phyloP scores from a whole-genome alignment of 495 filamentous ascomycete species.

The Penicillium taxi region DNA sequence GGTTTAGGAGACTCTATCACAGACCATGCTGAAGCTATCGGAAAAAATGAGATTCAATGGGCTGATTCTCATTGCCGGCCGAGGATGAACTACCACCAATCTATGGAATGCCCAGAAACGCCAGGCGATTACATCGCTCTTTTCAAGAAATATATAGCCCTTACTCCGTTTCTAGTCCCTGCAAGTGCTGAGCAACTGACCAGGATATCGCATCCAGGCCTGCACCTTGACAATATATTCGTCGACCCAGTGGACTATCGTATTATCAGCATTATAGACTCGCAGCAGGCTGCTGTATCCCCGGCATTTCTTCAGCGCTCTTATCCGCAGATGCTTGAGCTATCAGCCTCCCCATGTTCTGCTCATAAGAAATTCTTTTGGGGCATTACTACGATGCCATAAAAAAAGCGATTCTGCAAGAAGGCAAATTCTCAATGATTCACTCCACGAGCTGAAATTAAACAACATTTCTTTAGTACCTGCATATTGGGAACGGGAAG shows the following conservation, averaged over 20 bases:
- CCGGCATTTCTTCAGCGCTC: constrained; percentile 14
- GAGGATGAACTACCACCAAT: constrained; percentile 23
- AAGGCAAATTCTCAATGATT: not conserved
- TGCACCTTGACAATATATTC: constrained; percentile 30
- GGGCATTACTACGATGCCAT: not conserved
- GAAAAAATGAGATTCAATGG: constrained; percentile 28
- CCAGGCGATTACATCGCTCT: constrained; percentile 13
- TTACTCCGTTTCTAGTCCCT: constrained; percentile 10
- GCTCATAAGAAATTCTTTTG: constrained; percentile 2
- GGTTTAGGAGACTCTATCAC: constrained; percentile 16
- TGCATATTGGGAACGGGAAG: constrained; percentile 7
- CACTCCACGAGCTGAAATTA: constrained; percentile 1
- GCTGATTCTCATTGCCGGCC: constrained; percentile 14
- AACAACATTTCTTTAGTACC: constrained; percentile 7
- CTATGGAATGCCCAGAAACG: constrained; percentile 7
- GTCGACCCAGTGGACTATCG: constrained; percentile 21
- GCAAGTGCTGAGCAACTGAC: constrained; percentile 3
- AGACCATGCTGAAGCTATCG: constrained; percentile 20
- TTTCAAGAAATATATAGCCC: constrained; percentile 9
- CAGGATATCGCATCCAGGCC: constrained; percentile 23
- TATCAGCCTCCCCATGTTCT: not conserved
- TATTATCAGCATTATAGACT: constrained; percentile 26
- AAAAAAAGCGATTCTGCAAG: not conserved
- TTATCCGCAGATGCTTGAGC: constrained; percentile 8
- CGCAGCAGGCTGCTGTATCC: constrained; percentile 16